A percentile compares a stretch with the other conserved stretches of the same genome.
phyloP scores from a whole-genome alignment of 331 rosid species.

The Quercus tomentella region DNA sequence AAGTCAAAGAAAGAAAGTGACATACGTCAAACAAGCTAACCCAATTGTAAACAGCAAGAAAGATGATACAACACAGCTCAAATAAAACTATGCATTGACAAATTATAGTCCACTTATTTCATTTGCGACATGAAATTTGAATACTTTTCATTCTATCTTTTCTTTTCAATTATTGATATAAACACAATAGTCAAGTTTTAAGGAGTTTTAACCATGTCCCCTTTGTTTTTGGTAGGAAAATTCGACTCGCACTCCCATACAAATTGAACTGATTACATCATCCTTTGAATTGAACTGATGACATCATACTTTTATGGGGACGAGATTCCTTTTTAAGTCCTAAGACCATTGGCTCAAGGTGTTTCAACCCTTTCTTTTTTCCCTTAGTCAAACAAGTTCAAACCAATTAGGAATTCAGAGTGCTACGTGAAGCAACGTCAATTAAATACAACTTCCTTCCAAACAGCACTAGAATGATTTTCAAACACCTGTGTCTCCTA shows the following conservation, averaged over 20 bases:
- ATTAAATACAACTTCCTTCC: not conserved
- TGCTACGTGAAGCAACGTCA: not conserved
- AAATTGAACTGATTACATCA: not conserved
- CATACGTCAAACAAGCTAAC: not conserved
- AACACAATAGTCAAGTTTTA: too few species aligned
- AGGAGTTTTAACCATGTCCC: too few species aligned
- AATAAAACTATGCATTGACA: not conserved
- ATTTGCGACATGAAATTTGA: too few species aligned
- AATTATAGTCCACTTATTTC: not conserved
- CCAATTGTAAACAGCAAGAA: not conserved
- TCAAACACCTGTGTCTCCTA: not conserved
- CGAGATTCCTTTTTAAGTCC: not conserved
- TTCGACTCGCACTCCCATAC: too few species aligned
- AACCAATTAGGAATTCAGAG: not conserved
- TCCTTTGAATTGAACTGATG: not conserved
- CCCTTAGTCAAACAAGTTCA: too few species aligned
- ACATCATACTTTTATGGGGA: not conserved
- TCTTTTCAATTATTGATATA: too few species aligned
- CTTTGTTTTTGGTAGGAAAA: too few species aligned
- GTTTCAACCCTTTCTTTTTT: not conserved
- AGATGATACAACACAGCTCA: not conserved
- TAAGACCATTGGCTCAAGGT: not conserved
- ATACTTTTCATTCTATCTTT: too few species aligned
- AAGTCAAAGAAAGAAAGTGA: not conserved
- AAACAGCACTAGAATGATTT: not conserved